Percentiles rank a stretch among this genome's conserved stretches.
These are phyloP conservation scores for Mucor plumbeus DNA, from an alignment of 371 early-diverging fungal genomes.

Conservation along the genomic window DNA sequence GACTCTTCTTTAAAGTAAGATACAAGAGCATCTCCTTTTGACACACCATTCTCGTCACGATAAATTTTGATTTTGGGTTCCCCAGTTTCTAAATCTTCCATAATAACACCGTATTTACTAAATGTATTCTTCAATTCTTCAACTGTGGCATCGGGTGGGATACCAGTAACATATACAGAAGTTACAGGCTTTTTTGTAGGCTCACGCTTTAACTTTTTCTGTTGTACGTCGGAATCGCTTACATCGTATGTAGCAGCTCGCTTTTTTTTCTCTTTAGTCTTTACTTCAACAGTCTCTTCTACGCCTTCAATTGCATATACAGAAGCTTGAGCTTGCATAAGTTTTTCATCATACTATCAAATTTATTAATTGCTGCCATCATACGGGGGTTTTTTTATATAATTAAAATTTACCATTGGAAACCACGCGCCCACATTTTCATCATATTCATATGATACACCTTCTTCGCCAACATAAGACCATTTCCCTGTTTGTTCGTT, in stretches of 20 bases:
- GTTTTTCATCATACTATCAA: conserved; percentile 71
- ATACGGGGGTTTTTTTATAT: neutral
- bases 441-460: conserved; percentile 85
- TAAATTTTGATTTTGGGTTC: conserved; percentile 93
- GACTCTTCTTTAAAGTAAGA: conserved; percentile 91
- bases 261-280: conserved; percentile 44
- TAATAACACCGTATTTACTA: conserved; percentile 88
- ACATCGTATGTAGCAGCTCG: conserved; percentile 38
- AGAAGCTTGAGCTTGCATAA: conserved; percentile 82
- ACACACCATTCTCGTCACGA: conserved; percentile 63
- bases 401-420: conserved; percentile 70
- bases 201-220: conserved; percentile 59
- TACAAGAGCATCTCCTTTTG: conserved; percentile 92
- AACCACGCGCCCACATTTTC: conserved; percentile 85
- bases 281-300: conserved; percentile 46
- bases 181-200: conserved; percentile 64
- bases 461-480: conserved; percentile 76
- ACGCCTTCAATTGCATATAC: conserved; percentile 73
- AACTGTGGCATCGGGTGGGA: conserved; percentile 82
- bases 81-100: conserved; percentile 80
- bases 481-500: conserved; percentile 76
- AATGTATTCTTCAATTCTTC: conserved; percentile 83
- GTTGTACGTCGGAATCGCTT: conserved; percentile 31
- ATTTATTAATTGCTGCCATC: neutral
- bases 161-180: conserved; percentile 85